These are phyloP conservation scores for Suillus weaverae DNA, from an alignment of 768 basidiomycete species.

Conservation along the genomic window DNA sequence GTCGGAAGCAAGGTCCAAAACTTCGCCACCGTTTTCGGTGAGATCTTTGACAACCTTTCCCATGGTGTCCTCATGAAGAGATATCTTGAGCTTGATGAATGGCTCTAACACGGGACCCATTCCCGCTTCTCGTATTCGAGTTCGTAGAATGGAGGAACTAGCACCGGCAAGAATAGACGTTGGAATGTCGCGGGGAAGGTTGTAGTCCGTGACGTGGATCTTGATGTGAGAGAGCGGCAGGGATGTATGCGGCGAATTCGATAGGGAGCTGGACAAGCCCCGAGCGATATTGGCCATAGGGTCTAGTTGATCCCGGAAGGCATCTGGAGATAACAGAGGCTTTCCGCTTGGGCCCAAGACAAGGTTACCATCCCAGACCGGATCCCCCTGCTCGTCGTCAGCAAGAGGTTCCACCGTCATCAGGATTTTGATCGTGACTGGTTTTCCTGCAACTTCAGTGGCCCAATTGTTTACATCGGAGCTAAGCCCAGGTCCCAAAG, in stretches of 20 bases:
- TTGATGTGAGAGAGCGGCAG: conserved; percentile 66
- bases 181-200: conserved; percentile 42
- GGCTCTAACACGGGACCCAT: conserved; percentile 80
- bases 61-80: conserved; percentile 62
- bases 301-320: conserved; percentile 41
- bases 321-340: conserved; percentile 52
- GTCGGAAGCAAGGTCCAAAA: conserved; percentile 64
- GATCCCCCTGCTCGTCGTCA: conserved; percentile 59
- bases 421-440: conserved; percentile 48
- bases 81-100: conserved; percentile 67
- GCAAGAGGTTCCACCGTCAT: conserved; percentile 56
- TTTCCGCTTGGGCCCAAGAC: conserved; percentile 57
- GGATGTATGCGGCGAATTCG: conserved; percentile 76
- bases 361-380: conserved; percentile 76
- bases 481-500: conserved; percentile 36
- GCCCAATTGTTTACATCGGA: conserved; percentile 50
- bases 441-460: conserved; percentile 62
- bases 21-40: conserved; percentile 81
- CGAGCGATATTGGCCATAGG: conserved; percentile 57
- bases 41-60: conserved; percentile 83
- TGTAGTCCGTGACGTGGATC: conserved; percentile 51
- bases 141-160: conserved; percentile 61
- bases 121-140: conserved; percentile 58
- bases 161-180: conserved; percentile 66
- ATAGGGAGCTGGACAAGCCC: conserved; percentile 70